Base-by-base conservation (phyloP, 495 filamentous ascomycete genomes). In the Annulohypoxylon stygium region DNA sequence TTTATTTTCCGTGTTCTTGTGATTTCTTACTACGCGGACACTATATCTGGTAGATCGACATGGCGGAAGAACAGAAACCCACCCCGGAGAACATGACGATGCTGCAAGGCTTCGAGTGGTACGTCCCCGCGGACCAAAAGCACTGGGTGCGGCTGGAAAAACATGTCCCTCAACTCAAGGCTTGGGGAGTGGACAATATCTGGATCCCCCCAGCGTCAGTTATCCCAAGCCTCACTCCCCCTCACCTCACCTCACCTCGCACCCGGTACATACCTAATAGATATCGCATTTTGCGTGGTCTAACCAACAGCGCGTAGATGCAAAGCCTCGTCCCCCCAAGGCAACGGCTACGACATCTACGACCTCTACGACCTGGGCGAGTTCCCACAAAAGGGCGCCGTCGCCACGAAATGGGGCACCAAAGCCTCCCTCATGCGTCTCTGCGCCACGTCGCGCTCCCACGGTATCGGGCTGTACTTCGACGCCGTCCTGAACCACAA, bases 81-180 rank as follows among this genome's bases (percentile, higher is more conserved):
- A 54, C 50, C 1, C 50, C 50, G 50, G 50, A 54, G 50, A 54
- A 54, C 25, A 54, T 54, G 50, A 54, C 50, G 5, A 54, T 54
- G 50, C 10, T 54, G n/a, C 50, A 54, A n/a, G 50, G 50, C 50
- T 54, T 54, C 50, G 50, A 54, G 50, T 54, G 50, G 50, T 54
- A 54, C n/a, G 50, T 54, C 1, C 50, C 50, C 0, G 50, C 50
- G 2, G 50, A 54, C 11, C 50, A 54, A 14, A 54, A 54, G 10
- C 50, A 54, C 14, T 54, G 50, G 50, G 20, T 33, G 12, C 50
- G 50, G 20, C 50, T 54, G 25, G 50, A 33, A 23, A 54, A 54
- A 6, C 50, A 54, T 54, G 5, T 54, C 12, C 25, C 50, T 5
- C 50, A 54, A 26, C 12, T 54, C 9, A 54, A 54, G 50, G 25